Evolutionary conservation across 306 rosid species (phyloP).

Genomic region (Rubus parviflorus): DNA sequence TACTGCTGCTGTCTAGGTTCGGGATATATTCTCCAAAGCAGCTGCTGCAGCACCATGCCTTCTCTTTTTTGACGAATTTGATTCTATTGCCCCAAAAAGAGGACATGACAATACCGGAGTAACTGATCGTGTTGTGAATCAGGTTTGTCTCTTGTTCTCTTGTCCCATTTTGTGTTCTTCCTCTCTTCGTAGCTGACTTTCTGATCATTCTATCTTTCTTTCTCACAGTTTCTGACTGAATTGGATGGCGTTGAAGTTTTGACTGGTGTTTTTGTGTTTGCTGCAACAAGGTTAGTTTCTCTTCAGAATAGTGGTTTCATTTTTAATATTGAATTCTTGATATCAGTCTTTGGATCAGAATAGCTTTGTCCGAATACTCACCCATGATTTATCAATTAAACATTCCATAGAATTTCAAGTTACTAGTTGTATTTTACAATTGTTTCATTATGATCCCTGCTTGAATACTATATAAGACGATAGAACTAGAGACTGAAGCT

Average conservation of each 20-base stretch:
- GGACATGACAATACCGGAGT: slow-evolving; percentile 99
- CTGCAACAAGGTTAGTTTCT: slow-evolving; percentile 91
- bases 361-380: background rate
- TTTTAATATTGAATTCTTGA: background rate
- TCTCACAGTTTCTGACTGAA: slow-evolving; percentile 87
- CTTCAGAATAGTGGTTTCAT: background rate
- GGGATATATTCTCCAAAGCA: slow-evolving; percentile 93
- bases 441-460: background rate
- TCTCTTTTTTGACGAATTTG: slow-evolving; percentile 95
- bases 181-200: slow-evolving; percentile 17
- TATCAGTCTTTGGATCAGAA: background rate
- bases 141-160: slow-evolving; percentile 46
- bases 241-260: slow-evolving; percentile 94
- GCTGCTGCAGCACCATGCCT: slow-evolving; percentile 96
- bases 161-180: slow-evolving; percentile 4
- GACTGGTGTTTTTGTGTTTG: slow-evolving; percentile 95
- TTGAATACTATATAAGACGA: background rate
- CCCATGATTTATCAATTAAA: background rate
- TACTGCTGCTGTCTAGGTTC: slow-evolving; percentile 54
- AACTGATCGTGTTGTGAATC: slow-evolving; percentile 97
- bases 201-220: slow-evolving; percentile 31
- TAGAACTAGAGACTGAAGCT: background rate
- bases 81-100: slow-evolving; percentile 97
- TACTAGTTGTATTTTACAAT: background rate
- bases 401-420: background rate